Percentiles rank a stretch among this genome's conserved stretches.
Conservation (phyloP, 2,329 filamentous ascomycete species). For the Leptographium lundbergii region DNA sequence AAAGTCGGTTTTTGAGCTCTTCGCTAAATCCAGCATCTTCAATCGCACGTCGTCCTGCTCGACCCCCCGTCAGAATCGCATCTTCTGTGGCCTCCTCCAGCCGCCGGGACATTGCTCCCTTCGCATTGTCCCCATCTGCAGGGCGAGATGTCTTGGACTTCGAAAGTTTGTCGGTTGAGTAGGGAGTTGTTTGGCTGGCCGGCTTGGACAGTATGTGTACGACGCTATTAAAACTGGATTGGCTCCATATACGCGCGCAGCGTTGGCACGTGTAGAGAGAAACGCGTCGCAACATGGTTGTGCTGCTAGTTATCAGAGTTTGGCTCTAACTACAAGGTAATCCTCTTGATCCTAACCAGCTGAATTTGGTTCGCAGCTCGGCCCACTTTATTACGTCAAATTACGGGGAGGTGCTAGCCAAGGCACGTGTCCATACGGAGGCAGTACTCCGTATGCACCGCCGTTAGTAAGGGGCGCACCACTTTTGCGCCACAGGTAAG, state of each 20-base stretch:
- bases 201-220: too few species aligned
- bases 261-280: not conserved
- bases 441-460: too few species aligned
- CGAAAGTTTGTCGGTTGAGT: not conserved
- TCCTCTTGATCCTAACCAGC: too few species aligned
- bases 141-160: not conserved
- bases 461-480: too few species aligned
- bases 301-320: not conserved
- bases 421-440: too few species aligned
- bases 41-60: slow-evolving; percentile 44
- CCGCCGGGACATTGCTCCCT: slow-evolving; percentile 40
- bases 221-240: too few species aligned
- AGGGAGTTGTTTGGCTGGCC: too few species aligned
- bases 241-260: not conserved
- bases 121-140: not conserved
- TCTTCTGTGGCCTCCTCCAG: slow-evolving; percentile 53
- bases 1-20: slow-evolving; percentile 45
- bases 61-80: slow-evolving; percentile 44
- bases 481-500: too few species aligned
- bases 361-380: too few species aligned
- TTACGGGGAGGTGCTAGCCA: too few species aligned
- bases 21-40: slow-evolving; percentile 52
- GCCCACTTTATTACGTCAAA: not conserved
- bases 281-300: not conserved
- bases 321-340: too few species aligned